These are phyloP conservation scores for Lepidopterella palustris DNA, from an alignment of 495 filamentous ascomycete genomes.

Conservation along the genomic window DNA sequence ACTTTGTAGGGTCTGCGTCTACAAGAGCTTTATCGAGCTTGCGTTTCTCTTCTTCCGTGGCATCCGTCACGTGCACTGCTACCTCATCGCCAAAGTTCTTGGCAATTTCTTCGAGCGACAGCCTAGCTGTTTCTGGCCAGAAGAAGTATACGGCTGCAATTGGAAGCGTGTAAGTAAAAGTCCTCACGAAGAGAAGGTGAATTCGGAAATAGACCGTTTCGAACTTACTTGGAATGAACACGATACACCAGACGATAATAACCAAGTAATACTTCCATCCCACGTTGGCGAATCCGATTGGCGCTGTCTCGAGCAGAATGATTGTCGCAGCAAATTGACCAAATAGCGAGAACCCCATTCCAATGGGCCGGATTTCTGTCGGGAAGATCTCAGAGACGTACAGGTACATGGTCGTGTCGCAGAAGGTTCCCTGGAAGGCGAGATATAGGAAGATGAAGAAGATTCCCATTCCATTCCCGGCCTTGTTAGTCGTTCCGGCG, in stretches of 20 bases:
- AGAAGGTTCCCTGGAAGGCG: slow-evolving; percentile 3
- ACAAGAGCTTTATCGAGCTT: background rate
- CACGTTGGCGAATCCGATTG: slow-evolving; percentile 15
- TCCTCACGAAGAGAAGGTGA: too few species aligned
- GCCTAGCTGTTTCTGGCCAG: background rate
- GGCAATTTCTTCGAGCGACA: background rate
- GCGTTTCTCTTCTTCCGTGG: background rate
- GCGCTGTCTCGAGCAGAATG: slow-evolving; percentile 9
- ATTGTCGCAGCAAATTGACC: slow-evolving; percentile 16
- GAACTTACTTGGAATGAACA: slow-evolving; percentile 12
- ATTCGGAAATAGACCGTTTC: too few species aligned
- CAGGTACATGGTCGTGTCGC: slow-evolving; percentile 2
- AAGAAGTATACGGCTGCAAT: background rate
- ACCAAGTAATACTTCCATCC: slow-evolving; percentile 20
- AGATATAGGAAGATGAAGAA: slow-evolving; percentile 22
- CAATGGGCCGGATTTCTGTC: slow-evolving; percentile 8
- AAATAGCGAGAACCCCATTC: slow-evolving; percentile 17
- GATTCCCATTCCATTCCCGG: slow-evolving; percentile 13
- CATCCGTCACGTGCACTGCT: background rate
- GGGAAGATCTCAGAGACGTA: slow-evolving; percentile 13
- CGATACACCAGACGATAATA: slow-evolving; percentile 8
- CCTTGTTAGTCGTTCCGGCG: slow-evolving; percentile 10
- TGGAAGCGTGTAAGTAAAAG: too few species aligned
- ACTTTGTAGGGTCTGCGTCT: background rate
- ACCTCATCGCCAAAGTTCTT: slow-evolving; percentile 2